Evolutionary conservation across 768 basidiomycete genomes (phyloP).

Genomic region (Kwoniella sp.): DNA sequence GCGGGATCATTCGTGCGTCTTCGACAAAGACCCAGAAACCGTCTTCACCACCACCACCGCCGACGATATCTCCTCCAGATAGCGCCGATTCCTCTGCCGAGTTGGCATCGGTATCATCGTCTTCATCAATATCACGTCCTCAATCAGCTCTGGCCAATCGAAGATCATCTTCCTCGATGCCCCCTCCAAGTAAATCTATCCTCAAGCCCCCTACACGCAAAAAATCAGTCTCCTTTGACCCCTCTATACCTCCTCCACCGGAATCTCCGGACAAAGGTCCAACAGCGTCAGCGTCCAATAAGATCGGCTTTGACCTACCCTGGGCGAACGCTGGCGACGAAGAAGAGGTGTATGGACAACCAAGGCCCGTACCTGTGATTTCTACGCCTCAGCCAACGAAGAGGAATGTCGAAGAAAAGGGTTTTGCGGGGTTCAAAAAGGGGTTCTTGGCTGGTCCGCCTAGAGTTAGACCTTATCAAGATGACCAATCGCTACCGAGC

Average conservation of each 20-base stretch:
- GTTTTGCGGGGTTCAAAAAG: slow-evolving; percentile 44
- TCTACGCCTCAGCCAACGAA: slow-evolving; percentile 29
- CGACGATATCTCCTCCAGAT: background rate
- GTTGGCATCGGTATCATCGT: background rate
- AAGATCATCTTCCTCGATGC: slow-evolving; percentile 18
- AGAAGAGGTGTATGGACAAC: slow-evolving; percentile 17
- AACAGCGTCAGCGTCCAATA: background rate
- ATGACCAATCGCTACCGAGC: background rate
- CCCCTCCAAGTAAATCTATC: slow-evolving; percentile 24
- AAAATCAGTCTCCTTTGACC: slow-evolving; percentile 49
- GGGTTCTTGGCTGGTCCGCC: slow-evolving; percentile 35
- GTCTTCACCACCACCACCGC: background rate
- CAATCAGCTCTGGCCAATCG: slow-evolving; percentile 2
- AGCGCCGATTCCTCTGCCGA: background rate
- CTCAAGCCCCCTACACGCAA: slow-evolving; percentile 41
- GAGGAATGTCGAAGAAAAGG: slow-evolving; percentile 13
- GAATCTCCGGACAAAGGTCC: slow-evolving; percentile 27
- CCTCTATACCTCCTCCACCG: slow-evolving; percentile 37
- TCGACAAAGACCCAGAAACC: background rate
- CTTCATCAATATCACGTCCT: no score
- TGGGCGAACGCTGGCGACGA: background rate
- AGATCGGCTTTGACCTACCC: slow-evolving; percentile 35
- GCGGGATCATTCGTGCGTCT: slow-evolving; percentile 11
- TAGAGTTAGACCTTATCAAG: background rate
- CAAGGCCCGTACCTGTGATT: slow-evolving; percentile 34